Evolutionary conservation across 2,329 filamentous ascomycete genomes (phyloP), one percentile per base, ranked within the genome.

Genomic region (Exophiala sp.): DNA sequence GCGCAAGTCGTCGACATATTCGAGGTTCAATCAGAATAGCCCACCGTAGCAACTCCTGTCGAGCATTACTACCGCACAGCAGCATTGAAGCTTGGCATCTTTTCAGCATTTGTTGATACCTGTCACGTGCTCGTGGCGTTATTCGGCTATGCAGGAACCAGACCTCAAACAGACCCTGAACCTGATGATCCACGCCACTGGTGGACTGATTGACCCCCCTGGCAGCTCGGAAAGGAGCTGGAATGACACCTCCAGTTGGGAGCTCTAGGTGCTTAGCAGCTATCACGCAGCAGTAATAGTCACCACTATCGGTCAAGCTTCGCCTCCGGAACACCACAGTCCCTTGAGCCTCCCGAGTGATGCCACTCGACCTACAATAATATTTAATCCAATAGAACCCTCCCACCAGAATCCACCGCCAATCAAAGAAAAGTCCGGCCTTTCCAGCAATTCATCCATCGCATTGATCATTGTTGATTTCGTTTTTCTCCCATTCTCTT

Each of bases 341-440:
- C 34, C 34, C 34, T 19, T 18, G 34, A 19, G 11, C 5, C 34
- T 37, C 44, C 53, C 54, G 54, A 54, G 51, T 57, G 54, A 57
- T 52, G 48, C 54, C 54, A 57, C 54, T 41, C 18, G 16, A 4
- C 21, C 43, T 32, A n/a, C 13, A 32, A 22, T 37, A 14, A 8
- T 7, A 14, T 38, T 21, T 14, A 13, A 37, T 29, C 54, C 54
- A 57, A 57, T 57, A 29, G 13, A 57, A 54, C 52, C 21, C 23
- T 37, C 40, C 40, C 38, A 43, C 18, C 41, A 13, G 37, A 30
- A 18, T 7, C 46, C 49, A 45, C 38, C 39, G n/a, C 40, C 40
- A 48, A 50, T 50, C 46, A 45, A 47, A 43, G 32, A 52, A 42
- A 47, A 32, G 32, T 39, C 39, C 43, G 23, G 41, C n/a, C n/a